A percentile compares a stretch with the other conserved stretches of the same genome.
phyloP scores from a whole-genome alignment of 495 filamentous ascomycete species.

The Neurospora sp. region DNA sequence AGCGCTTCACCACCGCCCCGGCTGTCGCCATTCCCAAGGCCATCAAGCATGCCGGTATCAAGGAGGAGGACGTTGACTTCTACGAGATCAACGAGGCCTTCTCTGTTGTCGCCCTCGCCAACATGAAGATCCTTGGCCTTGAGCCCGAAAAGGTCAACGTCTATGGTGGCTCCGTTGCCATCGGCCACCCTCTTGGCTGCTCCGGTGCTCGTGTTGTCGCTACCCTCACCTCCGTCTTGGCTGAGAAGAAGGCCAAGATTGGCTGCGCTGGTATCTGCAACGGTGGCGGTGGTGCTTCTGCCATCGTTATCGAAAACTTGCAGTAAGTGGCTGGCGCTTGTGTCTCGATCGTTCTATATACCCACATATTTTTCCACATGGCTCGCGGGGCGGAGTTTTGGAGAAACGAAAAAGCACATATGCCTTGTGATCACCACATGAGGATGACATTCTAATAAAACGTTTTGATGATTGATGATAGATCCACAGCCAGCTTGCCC shows the following conservation, averaged over 20 bases:
- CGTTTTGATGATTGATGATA: conserved; percentile 5
- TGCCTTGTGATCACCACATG: neutral
- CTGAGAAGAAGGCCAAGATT: conserved; percentile 83
- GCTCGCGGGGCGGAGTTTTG: neutral
- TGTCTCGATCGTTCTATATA: neutral
- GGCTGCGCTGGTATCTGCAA: conserved; percentile 96
- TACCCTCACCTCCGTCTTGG: conserved; percentile 82
- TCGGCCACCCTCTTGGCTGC: conserved; percentile 89
- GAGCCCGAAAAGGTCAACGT: conserved; percentile 84
- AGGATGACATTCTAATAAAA: conserved; percentile 11
- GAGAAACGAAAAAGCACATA: neutral
- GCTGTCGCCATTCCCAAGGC: conserved; percentile 96
- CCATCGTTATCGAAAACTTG: conserved; percentile 73
- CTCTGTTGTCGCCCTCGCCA: conserved; percentile 90
- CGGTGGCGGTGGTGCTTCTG: conserved; percentile 88
- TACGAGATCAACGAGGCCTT: conserved; percentile 99
- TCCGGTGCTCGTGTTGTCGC: conserved; percentile 88
- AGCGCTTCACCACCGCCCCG: conserved; percentile 91
- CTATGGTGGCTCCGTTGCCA: conserved; percentile 88
- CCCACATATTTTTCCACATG: neutral
- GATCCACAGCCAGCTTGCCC: conserved; percentile 4
- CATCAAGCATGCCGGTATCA: conserved; percentile 76
- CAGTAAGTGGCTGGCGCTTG: conserved; percentile 27
- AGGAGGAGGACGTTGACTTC: conserved; percentile 66
- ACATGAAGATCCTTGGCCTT: conserved; percentile 78